Conservation (phyloP, 768 basidiomycete species). For the Harrya chromipes region DNA sequence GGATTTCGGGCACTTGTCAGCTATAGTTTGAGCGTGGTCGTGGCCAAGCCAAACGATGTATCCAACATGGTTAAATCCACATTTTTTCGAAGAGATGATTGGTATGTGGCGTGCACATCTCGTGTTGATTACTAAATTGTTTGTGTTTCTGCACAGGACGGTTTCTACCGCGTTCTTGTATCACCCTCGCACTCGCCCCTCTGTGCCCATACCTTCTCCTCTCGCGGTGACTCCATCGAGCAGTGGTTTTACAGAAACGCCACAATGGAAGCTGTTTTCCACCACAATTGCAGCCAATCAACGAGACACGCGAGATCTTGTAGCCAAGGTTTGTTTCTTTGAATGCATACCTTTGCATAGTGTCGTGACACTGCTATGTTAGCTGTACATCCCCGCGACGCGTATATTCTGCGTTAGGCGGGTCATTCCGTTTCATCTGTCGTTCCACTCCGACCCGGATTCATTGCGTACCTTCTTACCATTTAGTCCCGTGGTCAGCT, state of each 20-base stretch:
- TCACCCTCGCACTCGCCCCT: constrained; percentile 62
- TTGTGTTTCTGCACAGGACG: constrained; percentile 33
- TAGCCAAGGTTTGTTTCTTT: constrained; percentile 25
- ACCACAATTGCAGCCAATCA: constrained; percentile 40
- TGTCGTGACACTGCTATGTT: neutral
- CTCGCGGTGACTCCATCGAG: constrained; percentile 28
- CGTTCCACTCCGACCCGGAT: constrained; percentile 51
- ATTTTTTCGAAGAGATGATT: constrained; percentile 50
- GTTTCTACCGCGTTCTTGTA: constrained; percentile 64
- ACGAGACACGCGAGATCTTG: constrained; percentile 38
- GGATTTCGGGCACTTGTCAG: constrained; percentile 67
- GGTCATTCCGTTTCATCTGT: constrained; percentile 66
- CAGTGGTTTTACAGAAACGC: constrained; percentile 41
- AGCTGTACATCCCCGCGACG: constrained; percentile 56
- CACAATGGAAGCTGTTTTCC: constrained; percentile 52
- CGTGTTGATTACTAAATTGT: neutral
- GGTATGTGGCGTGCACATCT: constrained; percentile 37
- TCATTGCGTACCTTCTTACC: constrained; percentile 63
- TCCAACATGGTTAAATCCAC: constrained; percentile 49
- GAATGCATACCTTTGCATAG: neutral
- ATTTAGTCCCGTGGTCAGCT: constrained; percentile 45
- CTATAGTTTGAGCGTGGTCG: constrained; percentile 55
- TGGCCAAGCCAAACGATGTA: constrained; percentile 46
- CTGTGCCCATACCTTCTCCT: constrained; percentile 47
- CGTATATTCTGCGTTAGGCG: constrained; percentile 56